phyloP scores from a whole-genome alignment of 352 stramenopile species.

The Phytophthora fragariae region DNA sequence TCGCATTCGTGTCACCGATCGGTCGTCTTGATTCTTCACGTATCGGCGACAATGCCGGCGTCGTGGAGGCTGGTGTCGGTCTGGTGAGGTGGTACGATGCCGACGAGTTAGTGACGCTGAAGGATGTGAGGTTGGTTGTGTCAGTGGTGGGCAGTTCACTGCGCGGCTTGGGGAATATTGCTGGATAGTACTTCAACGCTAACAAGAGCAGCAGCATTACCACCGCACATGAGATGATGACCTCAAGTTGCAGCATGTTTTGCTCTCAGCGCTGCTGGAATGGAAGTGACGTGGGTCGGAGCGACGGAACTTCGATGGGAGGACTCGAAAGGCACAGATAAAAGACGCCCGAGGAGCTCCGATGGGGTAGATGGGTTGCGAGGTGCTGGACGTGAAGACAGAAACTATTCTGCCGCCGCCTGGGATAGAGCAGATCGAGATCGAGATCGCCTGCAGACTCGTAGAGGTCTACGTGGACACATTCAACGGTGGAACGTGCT shows the following conservation, averaged over 20 bases:
- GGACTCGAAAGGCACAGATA: constrained; percentile 3
- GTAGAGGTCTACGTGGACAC: background rate
- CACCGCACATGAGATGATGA: constrained; percentile 19
- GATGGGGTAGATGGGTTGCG: constrained; percentile 20
- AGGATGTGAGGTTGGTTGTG: constrained; percentile 11
- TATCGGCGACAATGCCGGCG: constrained; percentile 20
- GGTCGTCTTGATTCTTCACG: constrained; percentile 28
- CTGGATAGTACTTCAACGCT: constrained; percentile 20
- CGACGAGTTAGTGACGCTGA: background rate
- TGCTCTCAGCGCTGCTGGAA: constrained; percentile 11
- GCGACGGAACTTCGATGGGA: background rate
- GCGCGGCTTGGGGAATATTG: constrained; percentile 9
- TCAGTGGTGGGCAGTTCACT: background rate
- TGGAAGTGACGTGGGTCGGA: constrained; percentile 2
- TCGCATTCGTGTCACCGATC: background rate
- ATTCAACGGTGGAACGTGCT: background rate
- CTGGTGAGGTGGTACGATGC: constrained; percentile 25
- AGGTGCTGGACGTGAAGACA: constrained; percentile 23
- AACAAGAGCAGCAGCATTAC: constrained; percentile 31
- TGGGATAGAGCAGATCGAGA: constrained; percentile 20
- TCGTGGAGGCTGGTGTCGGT: constrained; percentile 15
- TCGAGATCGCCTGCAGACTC: background rate
- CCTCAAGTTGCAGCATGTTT: constrained; percentile 17
- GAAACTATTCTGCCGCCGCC: constrained; percentile 16
- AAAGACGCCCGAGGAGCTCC: constrained; percentile 16